Evolutionary conservation across 164 flowering plant species (phyloP), one percentile per base, ranked within the genome.

Genomic region (Tinospora cordifolia): DNA sequence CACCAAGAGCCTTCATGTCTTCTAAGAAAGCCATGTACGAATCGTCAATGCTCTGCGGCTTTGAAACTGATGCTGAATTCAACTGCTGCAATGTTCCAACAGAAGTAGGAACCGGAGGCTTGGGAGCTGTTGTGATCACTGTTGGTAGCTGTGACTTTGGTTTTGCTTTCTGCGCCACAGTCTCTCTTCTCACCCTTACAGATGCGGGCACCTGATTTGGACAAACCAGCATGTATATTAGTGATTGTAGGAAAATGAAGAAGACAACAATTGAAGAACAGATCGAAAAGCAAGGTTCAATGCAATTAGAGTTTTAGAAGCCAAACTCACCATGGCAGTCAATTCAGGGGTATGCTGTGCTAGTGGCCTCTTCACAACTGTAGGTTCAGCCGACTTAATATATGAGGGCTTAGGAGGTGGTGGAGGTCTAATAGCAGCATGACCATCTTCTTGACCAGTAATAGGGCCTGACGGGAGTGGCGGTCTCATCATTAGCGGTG

Each of bases 331-430:
- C 99, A 95, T 95, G 62, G 99, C 80, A 51, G 99, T 95, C 64
- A 95, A 96, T 70, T 90, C 98, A 21, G 99, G 99, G n/a, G 93
- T 92, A 80, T 95, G 99, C 80, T 95, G 99, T 51, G 99, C 99
- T 26, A 95, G 86, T 51, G 98, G 99, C 81, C 98, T 86, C 86
- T 88, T 95, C 66, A 95, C 95, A 77, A 95, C 99, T 62, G 99
- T 95, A 14, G 98, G 83, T 67, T 93, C 98, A 57, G 99, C 99
- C 66, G 99, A 92, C 75, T 95, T 95, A 17, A 95, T 83, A 79
- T 90, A 92, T 13, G 98, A 92, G 70, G 96, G 98, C 82, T 90
- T 95, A 70, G 77, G 96, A 58, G 88, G 85, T 11, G 67, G 85
- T 17, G 75, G 59, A 44, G 80, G 84, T 75, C 80, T 80, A 67